Percentiles rank a stretch among this genome's conserved stretches.
These are phyloP conservation scores for Geotrichum carabidarum DNA, from an alignment of 1,139 yeast genomes.

Conservation along the genomic window DNA sequence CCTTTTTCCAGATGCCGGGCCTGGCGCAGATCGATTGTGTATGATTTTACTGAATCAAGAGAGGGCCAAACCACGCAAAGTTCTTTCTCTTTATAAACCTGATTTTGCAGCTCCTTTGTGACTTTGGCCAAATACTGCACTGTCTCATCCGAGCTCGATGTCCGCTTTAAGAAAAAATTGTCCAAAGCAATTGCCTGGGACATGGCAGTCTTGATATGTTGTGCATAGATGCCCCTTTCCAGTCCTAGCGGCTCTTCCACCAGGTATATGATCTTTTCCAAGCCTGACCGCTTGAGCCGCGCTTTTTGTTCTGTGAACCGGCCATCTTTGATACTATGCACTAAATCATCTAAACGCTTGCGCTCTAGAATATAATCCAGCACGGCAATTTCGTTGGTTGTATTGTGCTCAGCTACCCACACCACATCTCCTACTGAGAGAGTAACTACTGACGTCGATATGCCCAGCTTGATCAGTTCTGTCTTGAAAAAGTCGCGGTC, in stretches of 20 bases:
- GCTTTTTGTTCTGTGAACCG: constrained; percentile 76
- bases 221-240: constrained; percentile 44
- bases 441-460: constrained; percentile 51
- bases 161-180: constrained; percentile 62
- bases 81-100: constrained; percentile 23
- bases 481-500: constrained; percentile 39
- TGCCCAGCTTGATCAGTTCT: constrained; percentile 48
- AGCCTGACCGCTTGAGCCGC: constrained; percentile 63
- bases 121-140: constrained; percentile 55
- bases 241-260: constrained; percentile 68
- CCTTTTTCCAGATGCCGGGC: constrained; percentile 31
- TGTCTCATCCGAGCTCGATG: constrained; percentile 72
- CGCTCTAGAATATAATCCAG: constrained; percentile 81
- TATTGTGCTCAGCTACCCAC: constrained; percentile 75
- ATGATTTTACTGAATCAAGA: constrained; percentile 40
- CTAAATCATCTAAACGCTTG: constrained; percentile 82
- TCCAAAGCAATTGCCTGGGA: constrained; percentile 65
- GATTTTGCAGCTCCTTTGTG: constrained; percentile 46
- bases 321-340: constrained; percentile 78
- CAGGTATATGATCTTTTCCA: constrained; percentile 64
- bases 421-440: constrained; percentile 80
- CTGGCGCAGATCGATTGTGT: constrained; percentile 21
- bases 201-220: constrained; percentile 71
- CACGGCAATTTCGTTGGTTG: constrained; percentile 58
- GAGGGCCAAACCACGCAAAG: constrained; percentile 43